Conservation (phyloP, 345 rosid species). For the Populus nigra region DNA sequence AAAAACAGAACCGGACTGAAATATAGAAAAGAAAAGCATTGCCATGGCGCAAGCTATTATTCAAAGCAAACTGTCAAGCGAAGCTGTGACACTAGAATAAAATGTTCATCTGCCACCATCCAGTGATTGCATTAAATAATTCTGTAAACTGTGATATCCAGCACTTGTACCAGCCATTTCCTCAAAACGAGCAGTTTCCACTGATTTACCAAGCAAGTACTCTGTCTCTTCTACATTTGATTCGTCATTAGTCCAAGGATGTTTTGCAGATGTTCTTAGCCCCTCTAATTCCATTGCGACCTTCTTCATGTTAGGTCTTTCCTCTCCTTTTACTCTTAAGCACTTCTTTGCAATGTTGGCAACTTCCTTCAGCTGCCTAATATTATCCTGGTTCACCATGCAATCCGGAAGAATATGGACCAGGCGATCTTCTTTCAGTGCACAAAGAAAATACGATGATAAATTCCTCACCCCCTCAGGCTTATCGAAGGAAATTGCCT, state of each 20-base stretch:
- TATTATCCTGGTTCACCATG: background rate
- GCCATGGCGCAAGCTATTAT: too few species aligned
- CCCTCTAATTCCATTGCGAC: constrained; percentile 8
- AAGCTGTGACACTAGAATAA: too few species aligned
- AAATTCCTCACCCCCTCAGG: background rate
- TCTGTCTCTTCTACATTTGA: constrained; percentile 20
- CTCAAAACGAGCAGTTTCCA: background rate
- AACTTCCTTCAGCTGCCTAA: background rate
- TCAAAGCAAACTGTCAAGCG: too few species aligned
- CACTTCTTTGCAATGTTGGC: constrained; percentile 6
- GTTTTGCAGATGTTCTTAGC: background rate
- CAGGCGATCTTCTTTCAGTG: background rate
- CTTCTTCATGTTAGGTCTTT: constrained; percentile 3
- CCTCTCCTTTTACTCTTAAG: background rate
- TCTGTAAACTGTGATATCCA: constrained; percentile 17
- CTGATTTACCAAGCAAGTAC: constrained; percentile 12
- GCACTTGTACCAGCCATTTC: background rate
- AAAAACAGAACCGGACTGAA: too few species aligned
- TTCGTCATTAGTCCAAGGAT: too few species aligned
- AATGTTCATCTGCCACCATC: too few species aligned
- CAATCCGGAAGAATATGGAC: background rate
- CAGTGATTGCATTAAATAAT: background rate
- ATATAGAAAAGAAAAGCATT: too few species aligned
- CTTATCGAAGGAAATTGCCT: background rate
- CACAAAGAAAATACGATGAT: background rate